Conservation (phyloP, 225 moss, liverwort and hornwort genomes). For the Ulota crispa region DNA sequence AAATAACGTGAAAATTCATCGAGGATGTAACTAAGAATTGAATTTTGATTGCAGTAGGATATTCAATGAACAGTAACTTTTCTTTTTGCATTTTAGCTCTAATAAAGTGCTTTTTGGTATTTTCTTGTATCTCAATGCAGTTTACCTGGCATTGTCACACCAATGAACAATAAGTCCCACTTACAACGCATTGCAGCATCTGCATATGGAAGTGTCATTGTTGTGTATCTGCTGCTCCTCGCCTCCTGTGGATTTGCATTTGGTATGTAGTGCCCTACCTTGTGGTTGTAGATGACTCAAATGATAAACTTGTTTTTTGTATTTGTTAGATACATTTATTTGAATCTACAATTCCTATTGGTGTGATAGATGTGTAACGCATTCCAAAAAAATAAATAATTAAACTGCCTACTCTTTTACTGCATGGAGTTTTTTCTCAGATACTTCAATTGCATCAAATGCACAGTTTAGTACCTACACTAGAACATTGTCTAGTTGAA, state of each 20-base stretch:
- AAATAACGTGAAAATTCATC: background rate
- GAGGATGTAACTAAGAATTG: background rate
- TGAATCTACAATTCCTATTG: no score
- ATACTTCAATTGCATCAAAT: conserved; percentile 1
- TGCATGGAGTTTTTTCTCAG: background rate
- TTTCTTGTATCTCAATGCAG: conserved; percentile 40
- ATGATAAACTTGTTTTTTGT: no score
- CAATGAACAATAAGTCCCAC: conserved; percentile 74
- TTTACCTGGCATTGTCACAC: conserved; percentile 88
- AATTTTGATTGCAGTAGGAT: background rate
- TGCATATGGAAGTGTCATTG: conserved; percentile 66
- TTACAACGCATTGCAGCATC: conserved; percentile 56
- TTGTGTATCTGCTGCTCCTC: conserved; percentile 69
- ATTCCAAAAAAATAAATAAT: no score
- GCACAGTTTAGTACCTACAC: background rate
- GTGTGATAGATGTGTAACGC: no score
- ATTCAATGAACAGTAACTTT: background rate
- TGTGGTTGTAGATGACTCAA: conserved; percentile 1
- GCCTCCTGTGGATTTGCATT: conserved; percentile 76
- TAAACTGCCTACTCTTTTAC: background rate
- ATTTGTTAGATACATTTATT: no score
- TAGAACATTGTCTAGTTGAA: no score
- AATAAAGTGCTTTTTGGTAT: background rate
- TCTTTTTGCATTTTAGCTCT: background rate
- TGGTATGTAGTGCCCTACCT: conserved; percentile 49